Base-by-base conservation (phyloP, 345 rosid genomes). In the Cardamine occulta region DNA sequence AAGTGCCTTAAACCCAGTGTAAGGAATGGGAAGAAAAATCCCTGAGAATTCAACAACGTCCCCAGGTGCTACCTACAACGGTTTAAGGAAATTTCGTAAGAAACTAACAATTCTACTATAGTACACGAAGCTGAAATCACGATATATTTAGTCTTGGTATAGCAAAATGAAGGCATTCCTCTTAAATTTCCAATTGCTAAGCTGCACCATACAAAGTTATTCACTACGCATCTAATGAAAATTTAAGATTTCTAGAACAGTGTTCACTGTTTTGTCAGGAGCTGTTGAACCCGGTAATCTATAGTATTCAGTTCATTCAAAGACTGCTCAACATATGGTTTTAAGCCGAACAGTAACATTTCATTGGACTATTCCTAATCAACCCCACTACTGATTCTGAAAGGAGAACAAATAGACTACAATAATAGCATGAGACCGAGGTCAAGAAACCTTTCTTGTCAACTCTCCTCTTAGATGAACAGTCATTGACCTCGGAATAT, bases 391-490 rank as follows among this genome's bases (percentile, higher is more conserved):
- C 35, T 47, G 31, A 60, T 21, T 32, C 32, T 17, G 10, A 61
- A 51, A 48, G 21, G 9, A 54, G 17, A 74, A 29, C 45, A 45
- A 53, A 52, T 35, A 24, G 24, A 45, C 79, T 53, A 34, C 74
- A 18, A 45, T 62, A 19, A 28, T 45, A 71, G 11, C 57, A 70
- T 29, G 57, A 57, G 63, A 51, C 35, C 15, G 45, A 63, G 63
- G 65, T 48, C 39, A 66, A 68, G 77, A 61, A 71, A 93, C 99
- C 99, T 90, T 90, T 87, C 99, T 90, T 6, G 99, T 95, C 71
- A 93, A 85, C 75, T 95, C 99, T 65, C 99, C 98, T 86, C 98
- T 86, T 56, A 95, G 87, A 87, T 95, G 99, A 85, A 95, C 85
- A 7, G 93, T 86, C 98, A 95, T 95, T 37, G 98, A 80, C 74